A percentile compares a stretch with the other conserved stretches of the same genome.
Evolutionary conservation across 2,329 filamentous ascomycete genomes (phyloP).

Genomic region (Myriosclerotinia duriaeana): DNA sequence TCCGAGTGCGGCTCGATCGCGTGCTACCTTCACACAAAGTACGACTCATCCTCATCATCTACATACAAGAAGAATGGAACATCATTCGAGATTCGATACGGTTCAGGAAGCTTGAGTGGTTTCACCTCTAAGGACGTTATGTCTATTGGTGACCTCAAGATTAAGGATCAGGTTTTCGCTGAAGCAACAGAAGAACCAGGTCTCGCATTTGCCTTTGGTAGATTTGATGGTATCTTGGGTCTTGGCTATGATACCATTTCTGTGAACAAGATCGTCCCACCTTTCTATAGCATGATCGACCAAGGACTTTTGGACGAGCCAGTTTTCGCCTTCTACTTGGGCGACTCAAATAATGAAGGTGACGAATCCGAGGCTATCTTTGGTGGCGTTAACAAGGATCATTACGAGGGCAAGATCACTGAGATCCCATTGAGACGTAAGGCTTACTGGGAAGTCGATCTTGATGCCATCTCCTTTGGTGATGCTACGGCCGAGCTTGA

Average conservation of each 20-base stretch:
- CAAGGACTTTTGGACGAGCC: conserved; percentile 87
- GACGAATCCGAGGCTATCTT: conserved; percentile 85
- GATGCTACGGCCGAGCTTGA: conserved; percentile 85
- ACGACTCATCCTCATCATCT: conserved; percentile 85
- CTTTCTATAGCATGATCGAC: conserved; percentile 94
- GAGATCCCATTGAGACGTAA: conserved; percentile 95
- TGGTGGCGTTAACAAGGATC: conserved; percentile 79
- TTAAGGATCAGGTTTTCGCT: conserved; percentile 91
- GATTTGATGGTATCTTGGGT: conserved; percentile 95
- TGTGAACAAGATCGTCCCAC: conserved; percentile 92
- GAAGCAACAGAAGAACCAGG: conserved; percentile 96
- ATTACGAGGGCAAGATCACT: conserved; percentile 81
- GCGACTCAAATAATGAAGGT: conserved; percentile 64
- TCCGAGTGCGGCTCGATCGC: conserved; percentile 89
- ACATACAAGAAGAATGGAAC: conserved; percentile 94
- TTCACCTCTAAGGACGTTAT: conserved; percentile 89
- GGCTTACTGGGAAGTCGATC: conserved; percentile 99
- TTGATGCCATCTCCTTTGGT: conserved; percentile 88
- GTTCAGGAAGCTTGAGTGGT: conserved; percentile 89
- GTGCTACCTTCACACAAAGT: conserved; percentile 96
- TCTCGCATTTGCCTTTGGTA: conserved; percentile 94
- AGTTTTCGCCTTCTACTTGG: conserved; percentile 96
- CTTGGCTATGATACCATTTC: conserved; percentile 94
- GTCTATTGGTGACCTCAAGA: conserved; percentile 81
- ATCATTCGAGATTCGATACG: conserved; percentile 90